Base-by-base conservation (phyloP, 352 stramenopile genomes). In the Phytophthora pseudosyringae region DNA sequence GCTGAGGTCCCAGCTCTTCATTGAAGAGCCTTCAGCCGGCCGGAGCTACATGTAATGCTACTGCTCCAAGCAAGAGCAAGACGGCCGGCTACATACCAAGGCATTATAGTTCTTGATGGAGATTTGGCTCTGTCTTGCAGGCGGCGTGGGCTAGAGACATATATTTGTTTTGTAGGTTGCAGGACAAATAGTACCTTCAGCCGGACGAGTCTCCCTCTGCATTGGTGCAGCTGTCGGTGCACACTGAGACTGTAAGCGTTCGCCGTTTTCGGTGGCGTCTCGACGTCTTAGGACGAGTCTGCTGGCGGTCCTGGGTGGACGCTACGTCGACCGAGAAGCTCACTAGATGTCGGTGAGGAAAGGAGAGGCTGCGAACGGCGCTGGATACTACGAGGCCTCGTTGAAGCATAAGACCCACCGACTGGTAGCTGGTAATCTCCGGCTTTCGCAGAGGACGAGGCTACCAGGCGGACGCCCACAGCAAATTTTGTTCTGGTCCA, bases 391-490 rank as follows among this genome's bases (percentile, higher is more conserved):
- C 33, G 10, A 13, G 35, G 12, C 6, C 59, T 29, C 25, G 4
- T 59, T 46, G 46, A 52, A 60, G 48, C 43, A 59, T 49, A 64
- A 46, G 55, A 65, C 9, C 18, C 3, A 18, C 39, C 54, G 25
- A 53, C 46, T 59, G 45, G 38, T 58, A 56, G 52, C 59, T 63
- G 52, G 52, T 64, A 58, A 63, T 64, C 60, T 65, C 55, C 41
- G 47, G 52, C 51, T 64, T 52, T 15, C 5, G 53, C 44, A 68
- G 29, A 68, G 59, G 43, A 41, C 36, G 11, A 53, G 28, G 47
- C 33, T 32, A 25, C 52, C 44, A 58, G 41, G 16, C 35, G 32
- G 47, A 29, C 47, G 9, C 16, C 48, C 47, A 48, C 15, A 29
- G 18, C 43, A 57, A 47, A 51, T 50, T 66, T 66, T 33, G 15